Conservation (phyloP, 202 grass and related monocot genomes). For the Sporobolus alterniflorus region DNA sequence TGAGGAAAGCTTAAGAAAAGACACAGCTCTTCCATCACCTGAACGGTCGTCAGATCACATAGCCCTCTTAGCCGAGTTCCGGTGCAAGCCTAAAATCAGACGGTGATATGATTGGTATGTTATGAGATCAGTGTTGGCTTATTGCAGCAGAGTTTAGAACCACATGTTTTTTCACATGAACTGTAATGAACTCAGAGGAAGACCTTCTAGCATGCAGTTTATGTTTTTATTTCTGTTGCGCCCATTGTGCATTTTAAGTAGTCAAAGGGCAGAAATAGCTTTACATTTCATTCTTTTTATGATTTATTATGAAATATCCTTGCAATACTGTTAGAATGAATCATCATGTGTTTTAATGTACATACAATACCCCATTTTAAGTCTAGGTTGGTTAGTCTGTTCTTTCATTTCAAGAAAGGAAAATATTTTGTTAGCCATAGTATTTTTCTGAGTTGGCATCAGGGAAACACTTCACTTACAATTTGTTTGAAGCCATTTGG, state of each 20-base stretch:
- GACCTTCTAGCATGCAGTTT: too few species aligned
- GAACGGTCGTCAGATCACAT: constrained; percentile 99
- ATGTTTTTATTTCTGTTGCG: neutral
- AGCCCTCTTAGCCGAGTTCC: constrained; percentile 94
- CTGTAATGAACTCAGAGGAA: neutral
- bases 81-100: constrained; percentile 90
- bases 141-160: neutral
- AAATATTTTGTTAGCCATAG: neutral
- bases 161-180: constrained; percentile 10
- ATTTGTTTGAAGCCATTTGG: neutral
- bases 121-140: neutral
- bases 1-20: constrained; percentile 96
- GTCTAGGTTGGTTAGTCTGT: too few species aligned
- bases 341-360: too few species aligned
- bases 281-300: neutral
- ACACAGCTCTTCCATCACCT: constrained; percentile 94
- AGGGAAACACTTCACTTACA: too few species aligned
- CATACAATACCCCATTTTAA: too few species aligned
- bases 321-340: neutral
- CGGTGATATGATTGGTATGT: constrained; percentile 63
- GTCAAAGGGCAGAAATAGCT: neutral
- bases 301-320: neutral
- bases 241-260: neutral
- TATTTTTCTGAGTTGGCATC: neutral
- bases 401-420: neutral